A percentile compares a stretch with the other conserved stretches of the same genome.
These are phyloP conservation scores for Chlorella sorokiniana DNA, from an alignment of 139 green algal genomes.

Conservation along the genomic window DNA sequence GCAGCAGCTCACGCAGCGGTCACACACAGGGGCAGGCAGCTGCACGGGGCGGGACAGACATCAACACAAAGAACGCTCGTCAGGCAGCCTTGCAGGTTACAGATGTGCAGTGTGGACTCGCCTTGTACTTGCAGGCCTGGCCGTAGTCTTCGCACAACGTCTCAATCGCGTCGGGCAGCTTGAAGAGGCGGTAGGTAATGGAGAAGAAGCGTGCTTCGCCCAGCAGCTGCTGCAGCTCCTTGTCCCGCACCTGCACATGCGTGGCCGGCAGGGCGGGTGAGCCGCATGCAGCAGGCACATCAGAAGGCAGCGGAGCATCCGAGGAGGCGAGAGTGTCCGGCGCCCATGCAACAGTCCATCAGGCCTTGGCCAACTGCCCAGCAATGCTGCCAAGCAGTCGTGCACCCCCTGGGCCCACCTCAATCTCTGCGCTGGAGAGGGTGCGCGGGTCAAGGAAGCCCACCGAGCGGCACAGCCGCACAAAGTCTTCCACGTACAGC, in stretches of 20 bases:
- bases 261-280: not conserved
- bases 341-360: no score
- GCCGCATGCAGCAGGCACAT: no score
- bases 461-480: conserved; percentile 65
- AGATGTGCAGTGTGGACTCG: not conserved
- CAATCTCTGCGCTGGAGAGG: conserved; percentile 64
- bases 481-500: conserved; percentile 94
- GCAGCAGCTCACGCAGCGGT: not conserved
- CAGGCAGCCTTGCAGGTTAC: not conserved
- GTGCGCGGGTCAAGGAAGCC: conserved; percentile 87
- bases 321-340: no score
- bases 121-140: conserved; percentile 47
- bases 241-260: conserved; percentile 68
- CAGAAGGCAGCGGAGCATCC: no score
- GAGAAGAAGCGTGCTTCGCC: conserved; percentile 90
- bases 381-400: no score
- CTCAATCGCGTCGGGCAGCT: conserved; percentile 87
- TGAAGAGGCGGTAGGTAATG: conserved; percentile 97
- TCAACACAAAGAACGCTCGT: not conserved
- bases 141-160: conserved; percentile 90
- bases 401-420: not conserved
- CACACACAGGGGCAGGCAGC: not conserved
- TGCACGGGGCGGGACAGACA: not conserved
- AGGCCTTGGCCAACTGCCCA: no score
- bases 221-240: conserved; percentile 68